Evolutionary conservation across 2,329 filamentous ascomycete species (phyloP), one percentile per base, ranked within the genome.

Genomic region (Claviceps digitariae): DNA sequence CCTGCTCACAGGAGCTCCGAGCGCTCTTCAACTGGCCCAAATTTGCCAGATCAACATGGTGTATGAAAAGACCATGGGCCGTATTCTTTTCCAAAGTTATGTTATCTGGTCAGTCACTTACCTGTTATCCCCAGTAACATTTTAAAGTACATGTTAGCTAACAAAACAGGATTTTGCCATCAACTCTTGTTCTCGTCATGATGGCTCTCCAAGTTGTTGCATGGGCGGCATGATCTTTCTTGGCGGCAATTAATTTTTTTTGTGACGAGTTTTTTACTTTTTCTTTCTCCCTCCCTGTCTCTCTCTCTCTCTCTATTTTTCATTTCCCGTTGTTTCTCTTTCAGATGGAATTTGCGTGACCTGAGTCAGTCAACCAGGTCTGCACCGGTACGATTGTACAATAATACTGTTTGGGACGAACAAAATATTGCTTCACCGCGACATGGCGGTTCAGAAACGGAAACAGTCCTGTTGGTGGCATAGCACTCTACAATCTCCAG

Each of bases 11-110:
- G 93, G 93, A 38, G 93, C 93, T 3, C 93, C 93, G 6, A 94
- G 86, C 57, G 93, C 93, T 27, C 75, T 98, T 58, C 93, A 98
- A 71, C 74, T 98, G 64, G 91, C 93, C 7, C 93, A 98, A 72
- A 98, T 98, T 56, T 98, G 93, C 72, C 93, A 97, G 76, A 87
- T 97, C 72, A 98, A 98, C 69, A 86, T 86, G 57, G 93, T 98
- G 10, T 98, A 89, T 68, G 91, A 97, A 74, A 82, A 85, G 20
- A 89, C 93, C 49, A 97, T 98, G 90, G 87, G 87, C 57, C 87
- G 82, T 67, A 78, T 98, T 54, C 72, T 97, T 50, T 95, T 97
- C 74, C 91, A 96, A 74, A 96, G 91, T 71, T 72, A 72, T 57
- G 69, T 98, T 55, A 84, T 96, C 58, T 95, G 90, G 88, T 88